Base-by-base conservation (phyloP, 164 flowering plant species). In the Chimonanthus salicifolius region DNA sequence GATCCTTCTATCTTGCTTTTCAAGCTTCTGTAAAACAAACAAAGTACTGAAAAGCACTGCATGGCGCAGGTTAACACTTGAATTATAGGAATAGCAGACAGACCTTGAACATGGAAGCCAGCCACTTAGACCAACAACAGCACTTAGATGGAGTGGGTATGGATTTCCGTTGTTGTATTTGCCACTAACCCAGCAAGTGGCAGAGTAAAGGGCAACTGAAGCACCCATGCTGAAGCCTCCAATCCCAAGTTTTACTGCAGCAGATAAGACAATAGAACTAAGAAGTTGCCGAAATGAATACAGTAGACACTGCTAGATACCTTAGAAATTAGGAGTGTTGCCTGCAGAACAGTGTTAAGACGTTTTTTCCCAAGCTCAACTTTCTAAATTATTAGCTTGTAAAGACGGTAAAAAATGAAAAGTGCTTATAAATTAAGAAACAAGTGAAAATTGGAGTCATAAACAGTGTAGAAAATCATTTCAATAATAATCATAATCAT, bases 221-320 rank as follows among this genome's bases (percentile, higher is more conserved):
- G 94, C 97, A 70, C 99, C 99, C 97, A 94, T 94, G 64, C 97
- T 92, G 85, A 96, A 96, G 69, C 99, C 99, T 75, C 98, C 99
- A 72, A 96, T 80, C 54, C 97, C 99, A 80, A 94, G 87, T 83
- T 92, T 92, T 69, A 96, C 99, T 96, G 90, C 60, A 66, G 73
- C 33, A 76, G 65, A 75, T 18, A 49, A 21, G 16, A 49, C 20
- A 46, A 60, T 60, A 10, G 33, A 33, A 13, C 6, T 48, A 18
- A 43, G 33, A 1, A 33, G 33, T 33, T 33, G 2, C 33, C 1
- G 33, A 33, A 33, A 33, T 33, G 33, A 1, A 33, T 33, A 33
- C 33, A 1, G 33, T 33, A 33, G 33, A 33, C 33, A 33, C 33
- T 33, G 33, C 33, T 33, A 33, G 33, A 33, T 33, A 33, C 0